Evolutionary conservation across 768 basidiomycete species (phyloP).

Genomic region (Tubosaeta sp.): DNA sequence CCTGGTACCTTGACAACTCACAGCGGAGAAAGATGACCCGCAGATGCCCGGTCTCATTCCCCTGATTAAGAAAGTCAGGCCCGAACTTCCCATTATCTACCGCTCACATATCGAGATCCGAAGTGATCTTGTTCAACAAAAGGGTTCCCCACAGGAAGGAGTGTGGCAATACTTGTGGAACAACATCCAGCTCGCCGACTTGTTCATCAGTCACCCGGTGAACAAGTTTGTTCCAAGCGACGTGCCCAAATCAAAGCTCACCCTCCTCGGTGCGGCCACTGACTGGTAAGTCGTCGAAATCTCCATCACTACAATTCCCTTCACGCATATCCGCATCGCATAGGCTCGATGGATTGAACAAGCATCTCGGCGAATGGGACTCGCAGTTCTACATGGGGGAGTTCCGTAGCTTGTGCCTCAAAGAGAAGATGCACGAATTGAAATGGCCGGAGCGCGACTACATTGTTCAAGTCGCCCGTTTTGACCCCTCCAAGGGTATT

Average conservation of each 20-base stretch:
- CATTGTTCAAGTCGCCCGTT: slow-evolving; percentile 88
- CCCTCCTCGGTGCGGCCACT: slow-evolving; percentile 77
- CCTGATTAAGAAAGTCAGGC: slow-evolving; percentile 79
- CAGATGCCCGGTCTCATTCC: slow-evolving; percentile 95
- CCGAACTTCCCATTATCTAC: slow-evolving; percentile 85
- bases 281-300: slow-evolving; percentile 58
- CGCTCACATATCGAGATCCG: slow-evolving; percentile 95
- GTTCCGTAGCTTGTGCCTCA: slow-evolving; percentile 70
- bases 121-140: slow-evolving; percentile 77
- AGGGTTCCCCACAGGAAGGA: slow-evolving; percentile 81
- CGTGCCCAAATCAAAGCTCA: slow-evolving; percentile 67
- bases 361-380: slow-evolving; percentile 77
- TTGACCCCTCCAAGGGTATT: slow-evolving; percentile 86
- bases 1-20: slow-evolving; percentile 6
- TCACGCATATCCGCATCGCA: neutral
- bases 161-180: slow-evolving; percentile 97
- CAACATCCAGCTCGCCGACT: slow-evolving; percentile 83
- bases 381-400: slow-evolving; percentile 88
- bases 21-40: slow-evolving; percentile 60
- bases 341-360: slow-evolving; percentile 93
- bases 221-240: slow-evolving; percentile 89
- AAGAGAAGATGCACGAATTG: slow-evolving; percentile 79
- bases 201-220: slow-evolving; percentile 94
- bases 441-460: slow-evolving; percentile 81
- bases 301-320: slow-evolving; percentile 5